Conservation (phyloP, 257 asterid species). For the Asclepias syriaca region DNA sequence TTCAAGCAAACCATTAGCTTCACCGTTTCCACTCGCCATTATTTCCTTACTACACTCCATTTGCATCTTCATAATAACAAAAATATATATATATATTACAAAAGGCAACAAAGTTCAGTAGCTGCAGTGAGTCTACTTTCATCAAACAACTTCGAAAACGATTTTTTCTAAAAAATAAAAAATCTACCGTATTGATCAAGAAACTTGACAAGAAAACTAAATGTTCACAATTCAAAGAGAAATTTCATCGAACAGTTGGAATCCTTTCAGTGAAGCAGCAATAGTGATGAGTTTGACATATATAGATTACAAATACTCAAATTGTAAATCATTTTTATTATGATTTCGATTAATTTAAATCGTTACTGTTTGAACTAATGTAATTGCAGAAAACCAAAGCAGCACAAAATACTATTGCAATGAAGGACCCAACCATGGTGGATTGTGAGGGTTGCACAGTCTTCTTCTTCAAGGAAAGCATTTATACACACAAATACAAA, state of each 20-base stretch:
- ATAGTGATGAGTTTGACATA: no score
- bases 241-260: conserved; percentile 30
- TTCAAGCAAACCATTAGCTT: conserved; percentile 43
- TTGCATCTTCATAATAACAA: conserved; percentile 12
- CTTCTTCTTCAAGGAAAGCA: no score
- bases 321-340: no score
- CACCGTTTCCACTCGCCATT: conserved; percentile 33
- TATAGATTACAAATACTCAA: no score
- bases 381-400: no score
- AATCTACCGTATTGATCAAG: background rate
- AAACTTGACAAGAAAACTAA: background rate
- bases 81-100: background rate
- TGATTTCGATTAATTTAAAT: no score
- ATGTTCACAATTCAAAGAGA: conserved; percentile 5
- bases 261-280: background rate
- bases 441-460: no score
- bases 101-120: background rate
- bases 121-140: background rate
- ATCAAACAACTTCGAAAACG: background rate
- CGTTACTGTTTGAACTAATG: no score
- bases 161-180: background rate
- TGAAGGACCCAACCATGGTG: no score
- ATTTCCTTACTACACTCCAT: conserved; percentile 21
- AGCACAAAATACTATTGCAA: no score
- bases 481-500: no score